Evolutionary conservation across 2,329 filamentous ascomycete genomes (phyloP).

Genomic region (Scopulariopsis brevicaulis): DNA sequence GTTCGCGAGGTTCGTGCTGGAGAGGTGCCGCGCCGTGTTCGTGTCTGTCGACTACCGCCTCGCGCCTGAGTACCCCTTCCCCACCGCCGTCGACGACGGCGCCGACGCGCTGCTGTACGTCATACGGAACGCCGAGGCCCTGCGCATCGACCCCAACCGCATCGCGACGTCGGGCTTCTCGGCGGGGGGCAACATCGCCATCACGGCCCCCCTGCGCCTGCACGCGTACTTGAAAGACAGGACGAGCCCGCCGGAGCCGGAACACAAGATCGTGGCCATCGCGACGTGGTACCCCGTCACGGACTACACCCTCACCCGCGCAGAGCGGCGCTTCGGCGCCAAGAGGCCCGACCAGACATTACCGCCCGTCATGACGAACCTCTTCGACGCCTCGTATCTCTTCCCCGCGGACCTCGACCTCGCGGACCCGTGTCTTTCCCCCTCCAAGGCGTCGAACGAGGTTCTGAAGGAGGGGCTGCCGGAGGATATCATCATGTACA

Average conservation of each 20-base stretch:
- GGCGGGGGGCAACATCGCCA: constrained; percentile 45
- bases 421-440: constrained; percentile 44
- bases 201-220: constrained; percentile 31
- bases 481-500: constrained; percentile 39
- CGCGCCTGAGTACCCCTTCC: constrained; percentile 53
- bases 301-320: constrained; percentile 47
- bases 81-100: constrained; percentile 53
- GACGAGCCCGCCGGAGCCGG: constrained; percentile 23
- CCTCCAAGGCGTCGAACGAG: constrained; percentile 19
- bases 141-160: constrained; percentile 42
- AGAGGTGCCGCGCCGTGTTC: constrained; percentile 42
- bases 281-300: constrained; percentile 51
- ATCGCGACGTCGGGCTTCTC: constrained; percentile 54
- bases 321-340: constrained; percentile 42
- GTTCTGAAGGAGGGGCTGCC: constrained; percentile 39
- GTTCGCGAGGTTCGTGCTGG: constrained; percentile 42
- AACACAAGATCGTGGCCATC: constrained; percentile 31
- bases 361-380: constrained; percentile 43
- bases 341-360: constrained; percentile 45
- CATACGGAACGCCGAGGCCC: constrained; percentile 39
- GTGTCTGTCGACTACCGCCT: constrained; percentile 59
- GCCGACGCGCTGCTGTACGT: constrained; percentile 54
- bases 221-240: constrained; percentile 18
- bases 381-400: constrained; percentile 53
- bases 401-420: constrained; percentile 34